Base-by-base conservation (phyloP, 345 rosid genomes). In the Populus nigra region DNA sequence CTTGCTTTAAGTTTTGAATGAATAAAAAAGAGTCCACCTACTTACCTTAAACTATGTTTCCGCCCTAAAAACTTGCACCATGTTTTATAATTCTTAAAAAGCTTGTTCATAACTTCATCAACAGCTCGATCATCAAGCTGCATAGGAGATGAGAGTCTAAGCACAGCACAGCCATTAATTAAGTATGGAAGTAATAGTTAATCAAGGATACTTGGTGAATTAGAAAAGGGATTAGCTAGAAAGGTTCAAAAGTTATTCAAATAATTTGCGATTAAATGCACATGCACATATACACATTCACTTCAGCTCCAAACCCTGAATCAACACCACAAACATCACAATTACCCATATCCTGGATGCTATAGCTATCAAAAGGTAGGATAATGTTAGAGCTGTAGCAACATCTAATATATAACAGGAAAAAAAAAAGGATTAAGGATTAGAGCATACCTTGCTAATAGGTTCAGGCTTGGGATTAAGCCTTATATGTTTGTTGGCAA, bases 91-190 rank as follows among this genome's bases (percentile, higher is more conserved):
- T 96, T 93, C 86, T 92, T 91, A 77, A 92, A 96, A 69, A 92
- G 92, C 84, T 96, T 93, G 87, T 83, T 68, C 97, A 88, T 92
- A 55, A 93, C 92, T 65, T 90, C 97, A 87, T 93, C 98, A 79
- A 89, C 87, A 29, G 99, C 98, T 78, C 99, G 89, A 77, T 93
- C 99, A 78, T 96, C 99, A 80, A 96, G 99, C 98, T 96, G 88
- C 82, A 88, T 20, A 69, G 65, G 50, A 65, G 76, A 67, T 33
- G 67, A 20, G n/a, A 25, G 29, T 33, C 81, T 27, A 73, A 72
- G 76, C 45, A 67, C 27, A 16, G 20, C 45, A 38, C 68, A 68
- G 7, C 31, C 22, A 5, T 16, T 72, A 47, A 47, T 47, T 47
- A 39, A 6, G 43, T 39, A 47, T 15, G 53, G 50, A 47, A 47